Evolutionary conservation across 2,329 filamentous ascomycete species (phyloP).

Genomic region (Cytospora paraplurivora): DNA sequence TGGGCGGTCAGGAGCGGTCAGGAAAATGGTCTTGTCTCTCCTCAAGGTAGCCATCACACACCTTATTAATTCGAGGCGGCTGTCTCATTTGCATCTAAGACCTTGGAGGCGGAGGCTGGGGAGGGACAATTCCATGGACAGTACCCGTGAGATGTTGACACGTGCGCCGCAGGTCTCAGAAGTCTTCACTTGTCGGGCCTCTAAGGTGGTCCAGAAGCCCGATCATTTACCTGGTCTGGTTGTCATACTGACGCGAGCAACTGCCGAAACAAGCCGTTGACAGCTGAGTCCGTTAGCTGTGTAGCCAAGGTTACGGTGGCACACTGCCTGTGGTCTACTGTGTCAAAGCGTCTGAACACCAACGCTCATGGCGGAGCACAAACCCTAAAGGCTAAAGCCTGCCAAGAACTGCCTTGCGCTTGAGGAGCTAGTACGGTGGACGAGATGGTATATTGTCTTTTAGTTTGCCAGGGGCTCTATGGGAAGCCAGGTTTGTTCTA

Average conservation of each 20-base stretch:
- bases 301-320: neutral
- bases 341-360: neutral
- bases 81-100: constrained; percentile 27
- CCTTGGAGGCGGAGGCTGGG: neutral
- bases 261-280: constrained; percentile 9
- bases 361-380: neutral
- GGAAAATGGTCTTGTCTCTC: constrained; percentile 1
- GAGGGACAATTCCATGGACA: constrained; percentile 10
- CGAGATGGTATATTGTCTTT: no score
- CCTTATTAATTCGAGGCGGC: neutral
- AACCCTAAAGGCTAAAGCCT: no score
- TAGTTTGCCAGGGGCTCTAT: no score
- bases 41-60: constrained; percentile 14
- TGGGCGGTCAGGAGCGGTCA: constrained; percentile 21
- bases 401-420: no score
- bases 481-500: no score
- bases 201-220: constrained; percentile 14
- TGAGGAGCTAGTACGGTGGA: no score
- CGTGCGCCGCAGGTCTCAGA: constrained; percentile 22
- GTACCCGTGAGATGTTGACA: constrained; percentile 15
- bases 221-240: neutral
- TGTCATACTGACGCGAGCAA: constrained; percentile 7
- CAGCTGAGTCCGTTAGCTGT: constrained; percentile 1
- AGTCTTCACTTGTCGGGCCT: neutral
- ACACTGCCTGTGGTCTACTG: neutral